A percentile compares a stretch with the other conserved stretches of the same genome.
Evolutionary conservation across 2,329 filamentous ascomycete species (phyloP).

Genomic region (Hypoxylon sp.): DNA sequence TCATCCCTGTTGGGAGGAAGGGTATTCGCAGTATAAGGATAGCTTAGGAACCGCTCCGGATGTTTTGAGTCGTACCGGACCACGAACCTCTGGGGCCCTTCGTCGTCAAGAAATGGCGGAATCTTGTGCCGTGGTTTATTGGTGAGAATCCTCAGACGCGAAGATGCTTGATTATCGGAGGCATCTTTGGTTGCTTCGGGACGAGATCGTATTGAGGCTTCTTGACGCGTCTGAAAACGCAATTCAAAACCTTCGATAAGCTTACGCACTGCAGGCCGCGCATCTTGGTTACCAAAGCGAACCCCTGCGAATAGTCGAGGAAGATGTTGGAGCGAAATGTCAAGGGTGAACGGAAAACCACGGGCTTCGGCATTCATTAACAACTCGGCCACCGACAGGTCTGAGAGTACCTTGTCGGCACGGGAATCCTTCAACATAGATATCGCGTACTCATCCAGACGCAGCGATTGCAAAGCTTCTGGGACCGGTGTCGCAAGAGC

Average conservation of each 20-base stretch:
- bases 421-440: slow-evolving; percentile 3
- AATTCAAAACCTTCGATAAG: slow-evolving; percentile 16
- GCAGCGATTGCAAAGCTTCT: slow-evolving; percentile 25
- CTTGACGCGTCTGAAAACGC: slow-evolving; percentile 26
- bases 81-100: slow-evolving; percentile 27
- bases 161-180: neutral
- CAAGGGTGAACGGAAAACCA: slow-evolving; percentile 24
- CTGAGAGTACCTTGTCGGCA: slow-evolving; percentile 20
- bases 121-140: slow-evolving; percentile 20
- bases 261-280: slow-evolving; percentile 1
- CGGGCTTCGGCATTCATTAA: slow-evolving; percentile 26
- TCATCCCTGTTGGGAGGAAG: slow-evolving; percentile 20
- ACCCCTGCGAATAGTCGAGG: neutral
- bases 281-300: neutral
- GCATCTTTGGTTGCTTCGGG: slow-evolving; percentile 2
- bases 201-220: neutral
- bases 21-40: slow-evolving; percentile 16
- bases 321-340: slow-evolving; percentile 29
- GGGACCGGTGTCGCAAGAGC: slow-evolving; percentile 23
- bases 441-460: slow-evolving; percentile 20
- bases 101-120: slow-evolving; percentile 32
- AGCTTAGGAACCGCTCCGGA: slow-evolving; percentile 21
- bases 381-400: slow-evolving; percentile 29
- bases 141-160: slow-evolving; percentile 38
- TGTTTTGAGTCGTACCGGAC: slow-evolving; percentile 39